phyloP scores from a whole-genome alignment of 1,284 basidiomycete species.

The Melampsora abietis-canadensis region DNA sequence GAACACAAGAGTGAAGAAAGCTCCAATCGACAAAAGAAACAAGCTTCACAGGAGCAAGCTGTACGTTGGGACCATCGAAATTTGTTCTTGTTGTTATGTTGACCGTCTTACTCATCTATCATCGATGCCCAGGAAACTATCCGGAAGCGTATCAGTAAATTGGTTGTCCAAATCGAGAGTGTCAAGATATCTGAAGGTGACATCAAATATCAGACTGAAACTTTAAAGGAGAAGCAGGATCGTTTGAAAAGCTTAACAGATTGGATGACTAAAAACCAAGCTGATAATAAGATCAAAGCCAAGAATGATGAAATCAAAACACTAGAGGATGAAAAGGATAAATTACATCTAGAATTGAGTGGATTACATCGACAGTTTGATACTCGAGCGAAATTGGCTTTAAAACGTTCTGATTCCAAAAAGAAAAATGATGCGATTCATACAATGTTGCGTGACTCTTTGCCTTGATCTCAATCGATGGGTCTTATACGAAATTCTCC shows the following conservation, averaged over 20 bases:
- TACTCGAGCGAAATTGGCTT: constrained; percentile 71
- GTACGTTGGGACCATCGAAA: background rate
- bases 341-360: constrained; percentile 69
- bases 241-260: constrained; percentile 62
- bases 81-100: background rate
- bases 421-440: constrained; percentile 66
- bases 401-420: constrained; percentile 69
- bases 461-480: background rate
- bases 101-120: background rate
- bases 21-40: constrained; percentile 30
- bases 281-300: constrained; percentile 67
- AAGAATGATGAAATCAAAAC: constrained; percentile 60
- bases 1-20: constrained; percentile 22
- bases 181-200: constrained; percentile 60
- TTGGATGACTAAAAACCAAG: constrained; percentile 64
- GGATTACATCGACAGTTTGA: constrained; percentile 76
- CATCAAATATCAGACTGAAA: constrained; percentile 54
- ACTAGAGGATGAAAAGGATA: constrained; percentile 70
- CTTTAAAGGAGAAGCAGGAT: constrained; percentile 61
- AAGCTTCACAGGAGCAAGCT: constrained; percentile 33
- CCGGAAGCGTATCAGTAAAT: constrained; percentile 46
- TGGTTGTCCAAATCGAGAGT: constrained; percentile 55
- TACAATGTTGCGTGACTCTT: constrained; percentile 61
- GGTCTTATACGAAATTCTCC: constrained; percentile 34
- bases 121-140: constrained; percentile 41